Evolutionary conservation across 768 basidiomycete genomes (phyloP), one percentile per base, ranked within the genome.

Genomic region (Imleria badia): DNA sequence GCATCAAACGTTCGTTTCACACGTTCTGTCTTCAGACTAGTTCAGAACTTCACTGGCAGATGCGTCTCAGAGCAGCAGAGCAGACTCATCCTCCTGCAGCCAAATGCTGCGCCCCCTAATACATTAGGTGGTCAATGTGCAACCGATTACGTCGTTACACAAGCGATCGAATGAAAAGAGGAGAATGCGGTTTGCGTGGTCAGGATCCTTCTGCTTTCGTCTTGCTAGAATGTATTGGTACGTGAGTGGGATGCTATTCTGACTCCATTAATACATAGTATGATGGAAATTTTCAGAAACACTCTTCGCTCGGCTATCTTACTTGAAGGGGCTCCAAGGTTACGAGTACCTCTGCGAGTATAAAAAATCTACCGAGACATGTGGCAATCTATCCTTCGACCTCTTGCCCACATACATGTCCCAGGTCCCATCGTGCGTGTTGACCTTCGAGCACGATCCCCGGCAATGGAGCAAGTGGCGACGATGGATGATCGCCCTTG

Each of bases 401-500:
- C 51, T 39, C 47, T 55, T 54, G 48, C 42, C 39, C 36, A 36
- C 35, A 33, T 33, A 22, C 54, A 66, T 66, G 65, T 60, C 62
- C 34, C 56, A 61, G 43, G 45, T 55, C 22, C 50, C 55, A 26
- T 60, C 58, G 51, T 62, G 51, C 23, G 41, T 52, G 15, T 45
- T 58, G 45, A 54, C 59, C 29, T 60, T 55, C 11, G 61, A 60
- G 50, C 60, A 63, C 54, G 66, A 67, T 53, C 66, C 64, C 30
- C 58, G 58, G 30, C 49, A 58, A 44, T 65, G 63, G 61, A 58
- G 56, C 57, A 59, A 55, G 11, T 48, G 54, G 55, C 50, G 60
- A 45, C 60, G 57, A 26, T 62, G 58, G 61, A 48, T 53, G 56
- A 66, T 69, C 31, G 54, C 65, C 33, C 52, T 64, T 39, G 58